A percentile compares a stretch with the other conserved stretches of the same genome.
These are phyloP conservation scores for Kurtzmaniella cleridarum DNA, from an alignment of 805 yeast species.

Conservation along the genomic window DNA sequence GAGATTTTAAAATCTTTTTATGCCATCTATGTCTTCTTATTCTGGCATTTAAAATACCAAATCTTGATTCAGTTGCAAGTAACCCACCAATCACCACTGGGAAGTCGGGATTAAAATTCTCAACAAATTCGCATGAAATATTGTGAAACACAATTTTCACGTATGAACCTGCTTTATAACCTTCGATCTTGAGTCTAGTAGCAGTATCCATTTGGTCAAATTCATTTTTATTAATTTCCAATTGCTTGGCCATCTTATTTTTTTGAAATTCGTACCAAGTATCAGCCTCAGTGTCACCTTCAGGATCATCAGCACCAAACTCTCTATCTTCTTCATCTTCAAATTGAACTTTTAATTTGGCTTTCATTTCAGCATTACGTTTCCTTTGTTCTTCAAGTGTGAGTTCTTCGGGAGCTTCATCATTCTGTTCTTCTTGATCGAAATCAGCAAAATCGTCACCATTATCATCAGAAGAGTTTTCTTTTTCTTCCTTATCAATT, in stretches of 20 bases:
- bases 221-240: slow-evolving; percentile 86
- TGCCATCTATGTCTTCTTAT: slow-evolving; percentile 99
- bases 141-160: slow-evolving; percentile 80
- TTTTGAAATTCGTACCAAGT: slow-evolving; percentile 98
- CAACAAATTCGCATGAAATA: slow-evolving; percentile 85
- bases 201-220: slow-evolving; percentile 66
- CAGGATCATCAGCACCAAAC: slow-evolving; percentile 76
- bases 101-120: slow-evolving; percentile 76
- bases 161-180: slow-evolving; percentile 88
- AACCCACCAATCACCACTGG: slow-evolving; percentile 91
- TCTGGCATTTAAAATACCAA: slow-evolving; percentile 89
- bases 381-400: slow-evolving; percentile 73
- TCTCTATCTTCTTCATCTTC: slow-evolving; percentile 69
- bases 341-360: slow-evolving; percentile 79
- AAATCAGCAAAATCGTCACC: slow-evolving; percentile 49
- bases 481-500: slow-evolving; percentile 22
- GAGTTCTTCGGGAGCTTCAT: slow-evolving; percentile 38
- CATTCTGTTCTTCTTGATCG: slow-evolving; percentile 44
- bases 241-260: slow-evolving; percentile 93
- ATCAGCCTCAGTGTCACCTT: slow-evolving; percentile 68
- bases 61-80: slow-evolving; percentile 83
- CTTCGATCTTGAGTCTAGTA: slow-evolving; percentile 81
- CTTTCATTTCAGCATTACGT: slow-evolving; percentile 83
- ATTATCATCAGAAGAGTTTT: slow-evolving; percentile 4
- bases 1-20: slow-evolving; percentile 88